Conservation (phyloP, 768 basidiomycete genomes). For the Naematelia aurantialba region DNA sequence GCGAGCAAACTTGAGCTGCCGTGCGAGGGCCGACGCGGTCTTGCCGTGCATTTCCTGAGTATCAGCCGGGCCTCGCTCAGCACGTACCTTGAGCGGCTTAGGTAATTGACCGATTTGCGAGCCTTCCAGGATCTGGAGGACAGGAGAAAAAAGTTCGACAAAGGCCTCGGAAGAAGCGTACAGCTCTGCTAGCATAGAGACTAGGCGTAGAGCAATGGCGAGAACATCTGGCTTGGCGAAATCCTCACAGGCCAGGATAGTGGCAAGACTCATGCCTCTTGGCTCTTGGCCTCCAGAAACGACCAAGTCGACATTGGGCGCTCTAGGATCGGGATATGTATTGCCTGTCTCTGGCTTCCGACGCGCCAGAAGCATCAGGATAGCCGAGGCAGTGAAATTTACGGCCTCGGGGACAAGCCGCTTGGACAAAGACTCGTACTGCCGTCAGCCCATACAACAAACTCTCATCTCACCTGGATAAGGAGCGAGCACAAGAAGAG, state of each 20-base stretch:
- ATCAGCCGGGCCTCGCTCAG: constrained; percentile 11
- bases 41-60: constrained; percentile 56
- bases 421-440: constrained; percentile 81
- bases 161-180: constrained; percentile 70
- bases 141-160: constrained; percentile 75
- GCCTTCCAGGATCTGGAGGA: constrained; percentile 59
- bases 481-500: constrained; percentile 83
- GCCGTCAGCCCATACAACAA: neutral
- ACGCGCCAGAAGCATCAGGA: constrained; percentile 68
- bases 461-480: constrained; percentile 51
- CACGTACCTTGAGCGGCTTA: constrained; percentile 59
- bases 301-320: constrained; percentile 16
- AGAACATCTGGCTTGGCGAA: constrained; percentile 74
- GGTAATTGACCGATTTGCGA: constrained; percentile 56
- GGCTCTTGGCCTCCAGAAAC: constrained; percentile 8
- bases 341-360: constrained; percentile 15
- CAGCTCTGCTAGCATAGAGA: constrained; percentile 72
- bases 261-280: constrained; percentile 15
- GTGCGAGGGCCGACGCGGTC: constrained; percentile 57
- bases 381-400: constrained; percentile 70
- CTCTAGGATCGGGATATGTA: constrained; percentile 29
- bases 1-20: constrained; percentile 68
- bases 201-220: constrained; percentile 60
- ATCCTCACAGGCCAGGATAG: neutral
- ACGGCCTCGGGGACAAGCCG: constrained; percentile 83